phyloP scores from a whole-genome alignment of 148 eudicot genomes.

The Vaccinium corymbosum region DNA sequence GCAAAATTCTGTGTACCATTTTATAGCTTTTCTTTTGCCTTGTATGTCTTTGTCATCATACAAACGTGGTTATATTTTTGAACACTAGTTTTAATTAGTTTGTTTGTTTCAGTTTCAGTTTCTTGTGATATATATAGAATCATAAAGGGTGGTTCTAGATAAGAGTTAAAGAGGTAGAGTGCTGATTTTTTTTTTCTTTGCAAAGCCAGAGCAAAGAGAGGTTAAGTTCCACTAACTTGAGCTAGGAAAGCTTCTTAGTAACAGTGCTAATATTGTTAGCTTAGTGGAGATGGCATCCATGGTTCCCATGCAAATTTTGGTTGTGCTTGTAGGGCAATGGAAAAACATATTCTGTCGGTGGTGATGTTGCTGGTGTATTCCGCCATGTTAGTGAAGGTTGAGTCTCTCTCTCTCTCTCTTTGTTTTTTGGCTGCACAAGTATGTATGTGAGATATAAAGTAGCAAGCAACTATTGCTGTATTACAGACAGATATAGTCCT shows the following conservation, averaged over 20 bases:
- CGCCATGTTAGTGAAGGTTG: constrained; percentile 55
- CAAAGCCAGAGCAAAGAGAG: background rate
- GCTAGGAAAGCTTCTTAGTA: background rate
- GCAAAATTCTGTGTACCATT: background rate
- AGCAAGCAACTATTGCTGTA: background rate
- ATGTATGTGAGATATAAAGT: background rate
- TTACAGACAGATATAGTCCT: background rate
- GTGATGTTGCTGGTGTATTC: constrained; percentile 74
- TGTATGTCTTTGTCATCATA: background rate
- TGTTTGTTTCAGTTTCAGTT: background rate
- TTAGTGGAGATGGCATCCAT: background rate
- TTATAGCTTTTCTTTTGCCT: no score
- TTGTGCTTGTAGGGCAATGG: constrained; percentile 56
- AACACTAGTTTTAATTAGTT: background rate
- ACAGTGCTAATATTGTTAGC: background rate
- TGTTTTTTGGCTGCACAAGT: background rate
- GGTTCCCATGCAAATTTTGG: background rate
- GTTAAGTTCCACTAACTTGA: background rate
- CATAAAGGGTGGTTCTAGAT: background rate
- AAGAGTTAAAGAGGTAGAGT: background rate
- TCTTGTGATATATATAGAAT: background rate
- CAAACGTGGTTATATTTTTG: background rate
- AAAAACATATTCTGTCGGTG: constrained; percentile 91
- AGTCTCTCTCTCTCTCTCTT: background rate
- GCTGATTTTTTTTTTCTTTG: no score